Percentiles rank a stretch among this genome's conserved stretches.
Conservation (phyloP, 306 rosid species). For the Cajanus cajan region DNA sequence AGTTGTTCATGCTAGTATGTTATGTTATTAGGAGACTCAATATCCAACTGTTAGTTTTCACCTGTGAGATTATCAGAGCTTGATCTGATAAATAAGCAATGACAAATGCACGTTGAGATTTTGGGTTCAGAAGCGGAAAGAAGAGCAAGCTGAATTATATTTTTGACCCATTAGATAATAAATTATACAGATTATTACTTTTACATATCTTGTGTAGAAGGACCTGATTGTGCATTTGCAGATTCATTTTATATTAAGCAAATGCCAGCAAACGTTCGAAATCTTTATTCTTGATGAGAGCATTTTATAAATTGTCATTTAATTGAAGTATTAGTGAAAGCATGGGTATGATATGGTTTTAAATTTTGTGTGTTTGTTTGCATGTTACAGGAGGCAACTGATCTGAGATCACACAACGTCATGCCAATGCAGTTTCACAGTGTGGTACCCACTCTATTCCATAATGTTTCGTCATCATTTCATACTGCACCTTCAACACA, state of each 20-base stretch:
- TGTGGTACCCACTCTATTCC: conserved; percentile 48
- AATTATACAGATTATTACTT: neutral
- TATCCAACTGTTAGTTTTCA: neutral
- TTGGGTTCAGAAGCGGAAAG: neutral
- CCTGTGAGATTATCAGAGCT: neutral
- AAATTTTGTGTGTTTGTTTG: neutral
- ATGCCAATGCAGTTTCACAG: conserved; percentile 50
- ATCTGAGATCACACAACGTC: conserved; percentile 38
- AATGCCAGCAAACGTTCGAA: neutral
- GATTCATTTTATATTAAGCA: neutral
- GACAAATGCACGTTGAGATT: neutral
- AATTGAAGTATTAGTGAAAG: neutral
- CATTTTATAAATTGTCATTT: conserved; percentile 6
- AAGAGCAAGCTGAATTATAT: neutral
- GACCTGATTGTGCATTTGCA: conserved; percentile 4
- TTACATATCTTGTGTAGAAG: conserved; percentile 1
- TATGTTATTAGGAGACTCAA: neutral
- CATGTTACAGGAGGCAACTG: conserved; percentile 43
- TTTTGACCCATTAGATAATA: neutral
- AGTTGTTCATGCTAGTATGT: neutral
- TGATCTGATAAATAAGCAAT: neutral
- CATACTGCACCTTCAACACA: conserved; percentile 43
- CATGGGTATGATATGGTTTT: conserved; percentile 19
- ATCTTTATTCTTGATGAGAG: conserved; percentile 19
- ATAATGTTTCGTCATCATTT: conserved; percentile 40